phyloP scores from a whole-genome alignment of 345 rosid species.

The Boechera stricta region DNA sequence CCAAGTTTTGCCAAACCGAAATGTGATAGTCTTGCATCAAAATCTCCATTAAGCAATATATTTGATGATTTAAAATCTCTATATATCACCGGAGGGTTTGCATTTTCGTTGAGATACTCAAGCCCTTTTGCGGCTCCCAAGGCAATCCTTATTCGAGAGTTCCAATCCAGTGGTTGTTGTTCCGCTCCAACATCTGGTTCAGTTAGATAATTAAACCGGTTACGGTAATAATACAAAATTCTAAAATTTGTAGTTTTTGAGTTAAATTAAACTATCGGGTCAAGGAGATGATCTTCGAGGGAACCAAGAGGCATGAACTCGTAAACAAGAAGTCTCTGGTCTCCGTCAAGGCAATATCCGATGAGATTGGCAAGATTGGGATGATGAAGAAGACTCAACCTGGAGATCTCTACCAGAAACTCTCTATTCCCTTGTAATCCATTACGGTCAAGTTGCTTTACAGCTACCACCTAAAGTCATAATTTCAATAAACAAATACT shows the following conservation, averaged over 20 bases:
- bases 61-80: slow-evolving; percentile 84
- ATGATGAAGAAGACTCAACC: slow-evolving; percentile 83
- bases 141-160: slow-evolving; percentile 73
- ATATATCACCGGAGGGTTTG: slow-evolving; percentile 85
- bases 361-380: slow-evolving; percentile 85
- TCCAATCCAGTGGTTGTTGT: slow-evolving; percentile 71
- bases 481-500: slow-evolving; percentile 2
- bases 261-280: neutral
- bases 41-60: slow-evolving; percentile 62
- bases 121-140: slow-evolving; percentile 75
- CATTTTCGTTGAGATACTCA: slow-evolving; percentile 78
- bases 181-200: slow-evolving; percentile 53
- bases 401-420: slow-evolving; percentile 78
- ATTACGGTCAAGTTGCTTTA: slow-evolving; percentile 93
- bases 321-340: slow-evolving; percentile 89
- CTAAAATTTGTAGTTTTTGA: neutral
- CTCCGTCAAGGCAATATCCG: slow-evolving; percentile 92
- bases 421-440: slow-evolving; percentile 92
- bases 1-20: slow-evolving; percentile 89
- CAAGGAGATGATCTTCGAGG: slow-evolving; percentile 76
- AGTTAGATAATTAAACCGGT: neutral
- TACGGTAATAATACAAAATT: neutral
- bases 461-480: slow-evolving; percentile 73
- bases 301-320: slow-evolving; percentile 92
- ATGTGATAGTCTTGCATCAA: slow-evolving; percentile 76